Base-by-base conservation (phyloP, 805 yeast species). In the Hanseniaspora guilliermondii region DNA sequence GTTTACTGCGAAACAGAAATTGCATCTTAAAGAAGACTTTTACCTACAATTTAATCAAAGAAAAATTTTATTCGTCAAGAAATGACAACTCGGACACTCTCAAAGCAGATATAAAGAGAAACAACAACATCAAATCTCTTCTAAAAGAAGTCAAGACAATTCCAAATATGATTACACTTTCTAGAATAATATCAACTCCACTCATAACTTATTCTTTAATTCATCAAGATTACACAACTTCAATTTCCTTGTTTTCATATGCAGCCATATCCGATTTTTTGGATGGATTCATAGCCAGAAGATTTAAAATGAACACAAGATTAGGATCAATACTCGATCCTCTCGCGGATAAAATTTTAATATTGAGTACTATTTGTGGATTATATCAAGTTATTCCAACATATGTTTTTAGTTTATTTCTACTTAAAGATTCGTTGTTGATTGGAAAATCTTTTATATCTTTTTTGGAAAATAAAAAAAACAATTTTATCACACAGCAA, bases 311-410 rank as follows among this genome's bases (percentile, higher is more conserved):
- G 75, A 77, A 80, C 61, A 81, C 96, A 1, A 82, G 85, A 1
- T 77, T 88, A 6, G 99, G 99, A 0, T 83, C 96, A 0, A 82
- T 93, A 16, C 72, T 94, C 35, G 99, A 93, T 63, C 99, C 99
- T 0, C 74, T 87, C 70, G 99, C 98, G 0, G 99, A 93, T 65
- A 93, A 93, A 65, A 72, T 85, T 16, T 73, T 93, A 47, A 88
- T 93, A 96, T 76, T 91, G 21, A 59, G 64, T 22, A 73, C 93
- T 55, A 87, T 74, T 65, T 82, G 87, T 76, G 95, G 93, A 66
- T 76, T 91, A 39, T 61, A 64, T 44, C 68, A 76, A 80, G 47
- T 44, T 5, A 44, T 44, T 9, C 47, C 47, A 12, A 11, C 37
- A 3, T 44, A 44, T 30, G 47, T 44, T 17, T 44, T 44, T 8